These are phyloP conservation scores for Dianthus caryophyllus DNA, from an alignment of 148 eudicot genomes.

Conservation along the genomic window DNA sequence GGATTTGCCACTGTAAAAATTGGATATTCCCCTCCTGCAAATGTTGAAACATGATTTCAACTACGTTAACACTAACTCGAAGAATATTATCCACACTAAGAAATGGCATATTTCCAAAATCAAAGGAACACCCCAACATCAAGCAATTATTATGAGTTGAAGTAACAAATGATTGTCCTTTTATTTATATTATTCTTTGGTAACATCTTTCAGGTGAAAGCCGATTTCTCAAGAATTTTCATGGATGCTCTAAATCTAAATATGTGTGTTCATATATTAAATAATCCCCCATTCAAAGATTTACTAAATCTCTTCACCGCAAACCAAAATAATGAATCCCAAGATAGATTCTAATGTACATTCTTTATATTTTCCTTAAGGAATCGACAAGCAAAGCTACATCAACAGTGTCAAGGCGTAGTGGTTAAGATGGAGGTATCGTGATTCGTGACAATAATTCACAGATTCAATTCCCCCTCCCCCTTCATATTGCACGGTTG, in stretches of 20 bases:
- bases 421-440: too few species aligned
- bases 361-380: not conserved
- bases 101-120: not conserved
- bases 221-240: not conserved
- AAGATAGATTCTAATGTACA: constrained; percentile 16
- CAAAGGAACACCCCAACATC: too few species aligned
- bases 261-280: not conserved
- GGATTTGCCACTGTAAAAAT: constrained; percentile 73
- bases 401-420: too few species aligned
- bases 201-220: too few species aligned
- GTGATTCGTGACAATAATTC: too few species aligned
- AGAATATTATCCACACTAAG: constrained; percentile 12
- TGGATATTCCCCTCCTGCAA: constrained; percentile 76
- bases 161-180: too few species aligned
- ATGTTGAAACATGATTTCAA: not conserved
- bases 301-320: constrained; percentile 12
- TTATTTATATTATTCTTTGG: too few species aligned
- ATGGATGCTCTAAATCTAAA: too few species aligned
- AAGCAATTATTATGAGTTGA: too few species aligned
- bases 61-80: constrained; percentile 13
- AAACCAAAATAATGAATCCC: constrained; percentile 7
- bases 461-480: too few species aligned
- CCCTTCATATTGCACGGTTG: not conserved
- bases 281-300: constrained; percentile 8
- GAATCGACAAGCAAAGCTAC: not conserved